Conservation (phyloP, 2,329 filamentous ascomycete genomes). For the Sphaceloma murrayae region DNA sequence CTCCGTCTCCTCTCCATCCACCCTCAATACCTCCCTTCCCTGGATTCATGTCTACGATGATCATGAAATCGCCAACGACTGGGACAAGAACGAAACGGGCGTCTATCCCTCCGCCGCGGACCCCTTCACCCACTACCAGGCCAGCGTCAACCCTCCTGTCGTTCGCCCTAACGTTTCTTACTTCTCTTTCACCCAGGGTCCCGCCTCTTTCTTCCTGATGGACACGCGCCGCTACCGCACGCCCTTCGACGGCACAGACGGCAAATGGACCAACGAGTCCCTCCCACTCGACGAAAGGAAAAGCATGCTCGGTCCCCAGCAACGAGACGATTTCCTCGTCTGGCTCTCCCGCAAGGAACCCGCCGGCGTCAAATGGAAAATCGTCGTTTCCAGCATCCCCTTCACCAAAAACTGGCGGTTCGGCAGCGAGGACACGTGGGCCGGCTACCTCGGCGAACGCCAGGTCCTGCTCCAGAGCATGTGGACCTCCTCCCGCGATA, state of each 20-base stretch:
- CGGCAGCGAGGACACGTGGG: constrained; percentile 85
- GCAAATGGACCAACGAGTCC: constrained; percentile 41
- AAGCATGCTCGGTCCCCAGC: constrained; percentile 75
- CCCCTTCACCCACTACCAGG: constrained; percentile 81
- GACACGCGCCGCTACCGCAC: constrained; percentile 84
- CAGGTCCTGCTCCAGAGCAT: constrained; percentile 74
- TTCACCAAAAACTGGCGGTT: constrained; percentile 98
- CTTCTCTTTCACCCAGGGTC: constrained; percentile 81
- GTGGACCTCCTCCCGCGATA: constrained; percentile 67
- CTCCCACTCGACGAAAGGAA: constrained; percentile 40
- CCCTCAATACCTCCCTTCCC: constrained; percentile 45
- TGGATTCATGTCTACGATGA: constrained; percentile 98
- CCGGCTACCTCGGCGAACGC: constrained; percentile 77
- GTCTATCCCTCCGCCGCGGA: constrained; percentile 72
- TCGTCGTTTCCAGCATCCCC: constrained; percentile 80
- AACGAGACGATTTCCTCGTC: constrained; percentile 67
- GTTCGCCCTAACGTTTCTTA: constrained; percentile 59
- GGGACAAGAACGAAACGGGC: constrained; percentile 70
- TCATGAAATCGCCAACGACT: constrained; percentile 93
- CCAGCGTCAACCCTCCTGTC: constrained; percentile 68
- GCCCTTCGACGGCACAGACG: constrained; percentile 50
- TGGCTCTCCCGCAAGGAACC: constrained; percentile 68
- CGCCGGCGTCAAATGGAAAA: constrained; percentile 79
- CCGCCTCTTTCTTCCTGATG: constrained; percentile 87
- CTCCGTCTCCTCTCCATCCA: constrained; percentile 15